Conservation (phyloP, 2,329 filamentous ascomycete species). For the Rachicladosporium sp. region DNA sequence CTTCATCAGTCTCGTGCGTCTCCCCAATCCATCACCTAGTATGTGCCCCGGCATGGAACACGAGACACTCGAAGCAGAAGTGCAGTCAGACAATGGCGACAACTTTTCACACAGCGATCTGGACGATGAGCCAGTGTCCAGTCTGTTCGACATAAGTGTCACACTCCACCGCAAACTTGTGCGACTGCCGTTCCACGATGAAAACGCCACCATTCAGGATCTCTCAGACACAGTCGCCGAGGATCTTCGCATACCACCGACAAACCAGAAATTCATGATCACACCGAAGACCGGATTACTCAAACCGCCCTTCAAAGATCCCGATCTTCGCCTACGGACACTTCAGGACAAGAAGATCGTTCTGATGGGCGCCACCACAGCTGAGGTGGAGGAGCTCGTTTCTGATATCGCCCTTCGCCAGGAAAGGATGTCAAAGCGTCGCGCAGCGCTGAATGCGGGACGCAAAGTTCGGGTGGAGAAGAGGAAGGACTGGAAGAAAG, state of each 20-base stretch:
- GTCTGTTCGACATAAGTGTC: constrained; percentile 33
- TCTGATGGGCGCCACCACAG: constrained; percentile 50
- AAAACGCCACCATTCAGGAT: constrained; percentile 41
- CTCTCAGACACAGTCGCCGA: constrained; percentile 47
- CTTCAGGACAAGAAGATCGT: constrained; percentile 49
- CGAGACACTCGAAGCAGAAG: too few species aligned
- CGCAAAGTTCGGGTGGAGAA: constrained; percentile 23
- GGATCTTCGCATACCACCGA: constrained; percentile 45
- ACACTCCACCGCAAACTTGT: constrained; percentile 43
- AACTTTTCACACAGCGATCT: not conserved
- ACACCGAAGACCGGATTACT: constrained; percentile 53
- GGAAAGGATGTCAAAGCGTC: constrained; percentile 31
- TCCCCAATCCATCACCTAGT: too few species aligned
- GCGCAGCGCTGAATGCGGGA: constrained; percentile 27
- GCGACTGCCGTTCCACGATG: constrained; percentile 33
- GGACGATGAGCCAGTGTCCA: constrained; percentile 1
- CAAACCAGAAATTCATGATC: constrained; percentile 57
- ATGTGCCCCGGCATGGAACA: too few species aligned
- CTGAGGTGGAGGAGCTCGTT: constrained; percentile 46
- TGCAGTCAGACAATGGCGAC: too few species aligned
- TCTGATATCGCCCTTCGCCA: constrained; percentile 38
- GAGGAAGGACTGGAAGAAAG: constrained; percentile 34
- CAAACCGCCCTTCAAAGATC: constrained; percentile 51
- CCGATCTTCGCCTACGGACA: constrained; percentile 36
- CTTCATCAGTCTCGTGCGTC: too few species aligned